A percentile compares a stretch with the other conserved stretches of the same genome.
Conservation (phyloP, 2,329 filamentous ascomycete genomes). For the Aspergillus quadricinctus region DNA sequence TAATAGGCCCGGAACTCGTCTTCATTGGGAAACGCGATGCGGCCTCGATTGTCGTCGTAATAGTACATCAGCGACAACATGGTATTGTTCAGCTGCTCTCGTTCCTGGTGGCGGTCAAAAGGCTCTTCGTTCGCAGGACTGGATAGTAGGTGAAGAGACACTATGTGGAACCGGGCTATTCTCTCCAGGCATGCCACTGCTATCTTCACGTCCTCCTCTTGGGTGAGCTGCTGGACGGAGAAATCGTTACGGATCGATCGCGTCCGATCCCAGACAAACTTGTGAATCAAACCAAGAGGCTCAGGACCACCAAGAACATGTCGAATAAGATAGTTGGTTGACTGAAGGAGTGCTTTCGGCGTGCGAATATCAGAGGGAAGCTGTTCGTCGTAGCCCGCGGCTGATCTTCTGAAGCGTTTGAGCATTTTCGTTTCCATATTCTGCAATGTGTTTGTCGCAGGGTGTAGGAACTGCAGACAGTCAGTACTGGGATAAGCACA, state of each 20-base stretch:
- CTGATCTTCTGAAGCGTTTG: conserved; percentile 60
- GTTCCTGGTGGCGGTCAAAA: conserved; percentile 57
- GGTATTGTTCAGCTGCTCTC: conserved; percentile 61
- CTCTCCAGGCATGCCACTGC: conserved; percentile 59
- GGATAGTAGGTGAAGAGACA: conserved; percentile 58
- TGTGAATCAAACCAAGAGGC: conserved; percentile 51
- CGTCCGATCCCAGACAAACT: conserved; percentile 63
- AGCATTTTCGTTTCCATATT: conserved; percentile 50
- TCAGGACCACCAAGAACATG: conserved; percentile 49
- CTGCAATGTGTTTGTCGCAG: conserved; percentile 29
- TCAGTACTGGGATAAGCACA: background rate
- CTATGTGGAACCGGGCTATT: conserved; percentile 60
- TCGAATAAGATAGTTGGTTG: conserved; percentile 47
- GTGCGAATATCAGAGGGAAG: conserved; percentile 61
- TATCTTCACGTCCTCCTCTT: conserved; percentile 51
- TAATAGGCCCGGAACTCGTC: conserved; percentile 62
- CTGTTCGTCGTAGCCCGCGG: conserved; percentile 60
- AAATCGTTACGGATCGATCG: conserved; percentile 63
- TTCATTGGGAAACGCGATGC: conserved; percentile 52
- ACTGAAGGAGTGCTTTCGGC: conserved; percentile 45
- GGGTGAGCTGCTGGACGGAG: conserved; percentile 57
- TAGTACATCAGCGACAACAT: conserved; percentile 58
- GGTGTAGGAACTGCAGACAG: conserved; percentile 29
- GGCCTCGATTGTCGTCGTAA: conserved; percentile 53
- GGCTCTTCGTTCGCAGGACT: conserved; percentile 47